Conservation (phyloP, 2,329 filamentous ascomycete genomes). For the Neophaeococcomyces mojaviensis region DNA sequence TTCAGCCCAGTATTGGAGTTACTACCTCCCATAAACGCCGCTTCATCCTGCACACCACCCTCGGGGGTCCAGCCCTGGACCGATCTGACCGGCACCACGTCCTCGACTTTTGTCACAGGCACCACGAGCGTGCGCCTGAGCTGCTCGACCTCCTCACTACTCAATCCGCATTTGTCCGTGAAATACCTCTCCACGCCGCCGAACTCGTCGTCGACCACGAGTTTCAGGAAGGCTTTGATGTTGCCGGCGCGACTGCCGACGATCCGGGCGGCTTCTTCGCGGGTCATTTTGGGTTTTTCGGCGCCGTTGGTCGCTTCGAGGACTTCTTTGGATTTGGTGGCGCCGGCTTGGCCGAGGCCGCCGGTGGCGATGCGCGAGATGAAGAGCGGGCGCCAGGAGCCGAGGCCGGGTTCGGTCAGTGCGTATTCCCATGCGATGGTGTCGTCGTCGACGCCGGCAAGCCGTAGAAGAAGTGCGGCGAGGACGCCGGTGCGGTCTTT, state of each 20-base stretch:
- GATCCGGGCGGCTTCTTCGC: slow-evolving; percentile 21
- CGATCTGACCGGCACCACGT: slow-evolving; percentile 9
- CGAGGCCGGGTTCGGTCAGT: slow-evolving; percentile 57
- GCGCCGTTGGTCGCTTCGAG: too few species aligned
- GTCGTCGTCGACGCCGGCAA: slow-evolving; percentile 55
- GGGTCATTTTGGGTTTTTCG: slow-evolving; percentile 11
- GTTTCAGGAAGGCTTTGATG: slow-evolving; percentile 19
- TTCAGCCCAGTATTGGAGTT: too few species aligned
- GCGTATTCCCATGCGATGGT: slow-evolving; percentile 61
- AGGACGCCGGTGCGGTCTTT: slow-evolving; percentile 71
- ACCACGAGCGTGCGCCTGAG: slow-evolving; percentile 16
- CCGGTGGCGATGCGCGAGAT: slow-evolving; percentile 18
- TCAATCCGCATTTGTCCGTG: slow-evolving; percentile 18
- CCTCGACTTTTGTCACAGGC: slow-evolving; percentile 10
- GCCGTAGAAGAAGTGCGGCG: slow-evolving; percentile 56
- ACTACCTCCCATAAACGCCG: too few species aligned
- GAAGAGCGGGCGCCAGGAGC: slow-evolving; percentile 20
- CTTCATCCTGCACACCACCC: slow-evolving; percentile 15
- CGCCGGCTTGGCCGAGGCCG: slow-evolving; percentile 15
- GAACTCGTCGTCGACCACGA: slow-evolving; percentile 20
- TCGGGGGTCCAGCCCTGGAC: slow-evolving; percentile 20
- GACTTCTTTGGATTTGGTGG: background rate
- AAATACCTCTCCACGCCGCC: slow-evolving; percentile 21
- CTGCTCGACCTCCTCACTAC: slow-evolving; percentile 15
- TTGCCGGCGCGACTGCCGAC: slow-evolving; percentile 20